phyloP scores from a whole-genome alignment of 306 rosid species.

The Clitoria ternatea region DNA sequence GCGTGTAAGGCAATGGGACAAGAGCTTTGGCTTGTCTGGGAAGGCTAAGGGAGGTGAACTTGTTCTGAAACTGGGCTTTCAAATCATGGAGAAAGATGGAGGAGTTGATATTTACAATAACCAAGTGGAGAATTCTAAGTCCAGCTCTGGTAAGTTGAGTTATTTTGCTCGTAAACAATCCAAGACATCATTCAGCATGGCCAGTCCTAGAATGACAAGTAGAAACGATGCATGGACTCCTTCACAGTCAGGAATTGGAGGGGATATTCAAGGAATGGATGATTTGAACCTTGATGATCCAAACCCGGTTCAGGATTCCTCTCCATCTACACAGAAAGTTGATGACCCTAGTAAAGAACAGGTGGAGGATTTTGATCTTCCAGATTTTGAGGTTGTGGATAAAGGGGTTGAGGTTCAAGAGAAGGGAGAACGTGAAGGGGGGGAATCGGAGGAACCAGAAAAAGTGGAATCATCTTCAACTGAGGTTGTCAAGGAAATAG shows the following conservation, averaged over 20 bases:
- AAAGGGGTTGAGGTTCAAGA: slow-evolving; percentile 85
- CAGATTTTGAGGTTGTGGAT: slow-evolving; percentile 83
- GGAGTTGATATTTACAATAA: slow-evolving; percentile 66
- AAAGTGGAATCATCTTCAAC: slow-evolving; percentile 47
- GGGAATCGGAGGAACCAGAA: slow-evolving; percentile 45
- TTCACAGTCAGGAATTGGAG: slow-evolving; percentile 34
- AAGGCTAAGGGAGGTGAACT: slow-evolving; percentile 91
- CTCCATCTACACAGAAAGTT: slow-evolving; percentile 36
- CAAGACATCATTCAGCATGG: slow-evolving; percentile 80
- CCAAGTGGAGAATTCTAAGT: slow-evolving; percentile 44
- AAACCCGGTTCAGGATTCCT: slow-evolving; percentile 45
- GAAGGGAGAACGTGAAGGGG: slow-evolving; percentile 38
- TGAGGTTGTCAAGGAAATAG: slow-evolving; percentile 81
- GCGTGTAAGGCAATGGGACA: slow-evolving; percentile 82
- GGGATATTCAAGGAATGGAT: slow-evolving; percentile 68
- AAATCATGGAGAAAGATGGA: slow-evolving; percentile 96
- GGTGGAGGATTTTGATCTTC: slow-evolving; percentile 78
- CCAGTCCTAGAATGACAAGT: slow-evolving; percentile 74
- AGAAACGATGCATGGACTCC: slow-evolving; percentile 70
- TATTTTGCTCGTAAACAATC: slow-evolving; percentile 76
- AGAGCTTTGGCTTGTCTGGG: slow-evolving; percentile 61
- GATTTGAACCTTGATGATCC: slow-evolving; percentile 94
- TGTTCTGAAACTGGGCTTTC: slow-evolving; percentile 85
- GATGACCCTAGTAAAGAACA: slow-evolving; percentile 44
- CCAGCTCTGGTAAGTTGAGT: slow-evolving; percentile 41